These are phyloP conservation scores for Hibiscus trionum DNA, from an alignment of 345 rosid species.

Conservation along the genomic window DNA sequence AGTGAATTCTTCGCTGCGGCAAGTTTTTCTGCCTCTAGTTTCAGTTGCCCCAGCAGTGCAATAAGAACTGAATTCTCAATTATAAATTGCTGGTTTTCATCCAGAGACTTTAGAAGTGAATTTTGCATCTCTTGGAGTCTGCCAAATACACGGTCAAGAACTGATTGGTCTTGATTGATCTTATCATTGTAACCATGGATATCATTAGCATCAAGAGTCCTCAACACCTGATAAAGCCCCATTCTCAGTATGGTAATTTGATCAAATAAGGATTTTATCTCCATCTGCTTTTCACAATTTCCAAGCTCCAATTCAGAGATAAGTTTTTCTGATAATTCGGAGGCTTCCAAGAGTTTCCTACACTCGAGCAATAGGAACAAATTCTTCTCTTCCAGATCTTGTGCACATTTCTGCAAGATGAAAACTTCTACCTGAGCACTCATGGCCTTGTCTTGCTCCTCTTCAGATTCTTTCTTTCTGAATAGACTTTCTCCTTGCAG, in stretches of 20 bases:
- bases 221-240: constrained; percentile 46
- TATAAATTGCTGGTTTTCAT: constrained; percentile 45
- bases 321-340: constrained; percentile 48
- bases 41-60: constrained; percentile 54
- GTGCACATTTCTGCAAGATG: constrained; percentile 53
- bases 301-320: constrained; percentile 49
- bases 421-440: constrained; percentile 57
- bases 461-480: constrained; percentile 56
- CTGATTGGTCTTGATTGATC: constrained; percentile 34
- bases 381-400: constrained; percentile 56
- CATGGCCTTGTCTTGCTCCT: constrained; percentile 55
- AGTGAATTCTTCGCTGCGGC: constrained; percentile 38
- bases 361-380: constrained; percentile 45
- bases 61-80: constrained; percentile 58
- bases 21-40: constrained; percentile 49
- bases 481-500: constrained; percentile 49
- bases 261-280: constrained; percentile 46
- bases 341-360: constrained; percentile 45
- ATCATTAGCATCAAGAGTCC: constrained; percentile 38
- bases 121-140: constrained; percentile 52
- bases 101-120: constrained; percentile 36
- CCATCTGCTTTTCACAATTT: constrained; percentile 42
- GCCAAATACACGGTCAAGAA: constrained; percentile 28
- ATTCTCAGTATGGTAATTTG: constrained; percentile 42
- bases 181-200: constrained; percentile 27